Evolutionary conservation across 2,329 filamentous ascomycete species (phyloP), one percentile per base, ranked within the genome.

Genomic region (Grosmannia clavigera): DNA sequence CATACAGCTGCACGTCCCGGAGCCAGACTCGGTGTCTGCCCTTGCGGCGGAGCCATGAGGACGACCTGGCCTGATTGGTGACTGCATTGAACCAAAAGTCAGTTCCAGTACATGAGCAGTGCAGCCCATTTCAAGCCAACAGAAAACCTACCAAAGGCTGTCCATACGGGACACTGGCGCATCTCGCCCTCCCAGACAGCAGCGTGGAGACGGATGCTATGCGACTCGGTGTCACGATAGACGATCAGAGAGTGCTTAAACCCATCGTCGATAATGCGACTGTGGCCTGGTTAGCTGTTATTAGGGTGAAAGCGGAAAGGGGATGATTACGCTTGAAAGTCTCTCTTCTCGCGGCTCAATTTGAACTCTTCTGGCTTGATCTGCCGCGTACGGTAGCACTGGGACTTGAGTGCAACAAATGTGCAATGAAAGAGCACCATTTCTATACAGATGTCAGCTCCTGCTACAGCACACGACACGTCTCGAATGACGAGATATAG

Each of bases 91-190:
- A 35, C 2, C 22, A 33, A 31, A 16, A 53, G 16, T 35, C n/a
- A 48, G 46, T 10, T 1, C 10, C 33, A 10, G 33, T 9, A 35
- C 7, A 5, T 11, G 33, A 5, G 9, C 38, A 40, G 38, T 16
- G 12, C 38, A 16, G 3, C 12, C 38, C 12, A 9, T 40, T 40
- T 40, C 38, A 4, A 27, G 16, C 14, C 29, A 7, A 5, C 10
- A 35, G 16, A 31, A 12, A 10, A 65, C 77, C 31, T 71, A 84
- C 82, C 71, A 65, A 86, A 86, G 2, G 82, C 82, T 2, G 82
- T 85, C 83, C 83, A 86, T 10, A 86, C 75, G 1, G 82, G 83
- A 65, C 80, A 83, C 57, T 73, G 73, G 35, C 72, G 73, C 57
- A 83, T 67, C 58, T 78, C 76, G 2, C 81, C 82, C n/a, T 79